Percentiles rank a stretch among this genome's conserved stretches.
These are phyloP conservation scores for Didymella exigua DNA, from an alignment of 2,329 filamentous ascomycete genomes.

Conservation along the genomic window DNA sequence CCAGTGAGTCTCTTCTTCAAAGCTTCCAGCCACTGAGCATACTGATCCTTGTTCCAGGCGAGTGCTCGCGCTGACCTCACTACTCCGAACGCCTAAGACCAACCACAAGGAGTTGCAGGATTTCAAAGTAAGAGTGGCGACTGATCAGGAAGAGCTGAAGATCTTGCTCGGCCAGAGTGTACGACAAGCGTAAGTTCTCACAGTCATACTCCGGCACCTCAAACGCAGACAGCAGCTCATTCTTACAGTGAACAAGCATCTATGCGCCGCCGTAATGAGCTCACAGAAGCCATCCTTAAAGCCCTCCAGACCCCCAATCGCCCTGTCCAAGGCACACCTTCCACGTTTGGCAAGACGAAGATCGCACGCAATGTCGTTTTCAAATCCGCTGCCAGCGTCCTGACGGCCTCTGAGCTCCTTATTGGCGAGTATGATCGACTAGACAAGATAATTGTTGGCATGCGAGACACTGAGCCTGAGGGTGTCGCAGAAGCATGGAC, in stretches of 20 bases:
- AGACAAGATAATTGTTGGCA: slow-evolving; percentile 26
- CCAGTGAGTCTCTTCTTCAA: slow-evolving; percentile 25
- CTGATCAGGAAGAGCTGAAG: slow-evolving; percentile 25
- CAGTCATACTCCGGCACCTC: not conserved
- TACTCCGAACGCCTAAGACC: slow-evolving; percentile 27
- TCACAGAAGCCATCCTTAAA: slow-evolving; percentile 24
- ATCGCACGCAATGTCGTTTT: slow-evolving; percentile 26
- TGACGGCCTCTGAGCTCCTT: slow-evolving; percentile 26
- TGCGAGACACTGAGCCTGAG: slow-evolving; percentile 23
- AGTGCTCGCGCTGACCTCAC: slow-evolving; percentile 23
- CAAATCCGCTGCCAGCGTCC: slow-evolving; percentile 17
- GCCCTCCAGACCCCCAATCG: slow-evolving; percentile 26
- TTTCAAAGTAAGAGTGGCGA: slow-evolving; percentile 26
- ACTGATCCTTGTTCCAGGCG: slow-evolving; percentile 22
- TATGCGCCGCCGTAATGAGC: slow-evolving; percentile 27
- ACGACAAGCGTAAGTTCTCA: slow-evolving; percentile 28
- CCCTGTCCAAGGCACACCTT: not conserved
- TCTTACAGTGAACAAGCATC: slow-evolving; percentile 23
- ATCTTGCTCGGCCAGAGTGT: slow-evolving; percentile 25
- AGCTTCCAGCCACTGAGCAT: not conserved
- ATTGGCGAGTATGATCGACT: slow-evolving; percentile 33
- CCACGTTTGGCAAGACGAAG: slow-evolving; percentile 20
- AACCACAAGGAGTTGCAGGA: slow-evolving; percentile 31
- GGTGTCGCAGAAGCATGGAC: slow-evolving; percentile 30
- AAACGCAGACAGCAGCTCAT: not conserved